Base-by-base conservation (phyloP, 257 asterid genomes). In the Rhazya stricta region DNA sequence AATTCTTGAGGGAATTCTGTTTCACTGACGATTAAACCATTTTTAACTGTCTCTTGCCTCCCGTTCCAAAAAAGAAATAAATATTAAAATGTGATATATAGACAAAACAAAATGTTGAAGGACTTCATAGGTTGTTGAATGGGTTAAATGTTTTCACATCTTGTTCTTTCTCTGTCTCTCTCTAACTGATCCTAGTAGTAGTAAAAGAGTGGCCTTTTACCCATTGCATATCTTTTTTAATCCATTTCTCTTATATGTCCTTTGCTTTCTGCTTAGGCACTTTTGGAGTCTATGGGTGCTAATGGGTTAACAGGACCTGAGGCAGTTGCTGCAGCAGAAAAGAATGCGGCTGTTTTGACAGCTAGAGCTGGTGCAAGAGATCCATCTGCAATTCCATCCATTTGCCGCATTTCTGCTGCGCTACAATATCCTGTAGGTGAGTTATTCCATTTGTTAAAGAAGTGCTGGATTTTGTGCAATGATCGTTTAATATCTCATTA, bases 291-390 rank as follows among this genome's bases (percentile, higher is more conserved):
- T 67, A 85, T 91, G 90, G 89, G 94, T 73, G 79, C 83, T 76
- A 89, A 80, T 85, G 97, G 96, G 74, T 89, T 97, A 67, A 79
- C 96, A 48, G 98, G 97, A 73, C 93, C 96, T 8, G 99, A 95
- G 85, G 91, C 96, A 79, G 82, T 89, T 34, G 94, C 94, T 82
- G 81, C 87, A 77, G 97, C 99, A 79, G 98, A 92, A 86, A 95
- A 87, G 85, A 88, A 82, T 84, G 98, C 98, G 8, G 86, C 98
- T 72, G 58, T 95, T 67, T 86, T 92, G 82, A 95, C 98, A 32
- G 97, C 99, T 63, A 89, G 96, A 86, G 99, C 99, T 79, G 99
- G 99, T 70, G 91, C 96, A 50, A 86, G 91, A 80, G 99, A 95
- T 86, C 99, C 98, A 76, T 92, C 99, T 72, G 97, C 96, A 45